Conservation (phyloP, 352 stramenopile species). For the Phytophthora citricola region DNA sequence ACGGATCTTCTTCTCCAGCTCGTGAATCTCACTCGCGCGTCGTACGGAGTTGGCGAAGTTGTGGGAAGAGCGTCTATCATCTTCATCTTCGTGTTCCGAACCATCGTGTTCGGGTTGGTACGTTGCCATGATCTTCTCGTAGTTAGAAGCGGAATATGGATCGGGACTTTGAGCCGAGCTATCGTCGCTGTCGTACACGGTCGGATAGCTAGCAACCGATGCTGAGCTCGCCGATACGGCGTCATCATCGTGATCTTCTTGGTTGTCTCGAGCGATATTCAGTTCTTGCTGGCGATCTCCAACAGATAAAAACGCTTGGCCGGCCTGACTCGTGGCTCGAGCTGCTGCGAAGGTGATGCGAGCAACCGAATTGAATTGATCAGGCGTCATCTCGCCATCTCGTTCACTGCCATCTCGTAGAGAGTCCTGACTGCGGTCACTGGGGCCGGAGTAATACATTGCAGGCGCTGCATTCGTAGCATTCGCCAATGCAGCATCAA, state of each 20-base stretch:
- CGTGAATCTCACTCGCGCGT: conserved; percentile 45
- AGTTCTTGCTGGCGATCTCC: conserved; percentile 25
- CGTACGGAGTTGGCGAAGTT: conserved; percentile 37
- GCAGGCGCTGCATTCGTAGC: conserved; percentile 44
- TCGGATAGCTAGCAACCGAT: conserved; percentile 51
- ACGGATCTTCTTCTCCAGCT: conserved; percentile 70
- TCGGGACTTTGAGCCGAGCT: conserved; percentile 39
- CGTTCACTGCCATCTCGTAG: conserved; percentile 18
- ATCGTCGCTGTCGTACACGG: conserved; percentile 36
- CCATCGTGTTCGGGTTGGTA: conserved; percentile 40
- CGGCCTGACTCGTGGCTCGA: conserved; percentile 57
- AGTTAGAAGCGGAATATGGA: conserved; percentile 67
- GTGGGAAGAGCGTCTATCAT: conserved; percentile 23
- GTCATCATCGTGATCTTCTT: conserved; percentile 27
- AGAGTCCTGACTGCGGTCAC: conserved; percentile 33
- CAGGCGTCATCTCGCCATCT: conserved; percentile 44
- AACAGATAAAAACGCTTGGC: conserved; percentile 63
- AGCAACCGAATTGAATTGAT: conserved; percentile 66
- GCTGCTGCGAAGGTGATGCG: conserved; percentile 74
- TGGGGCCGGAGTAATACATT: conserved; percentile 43
- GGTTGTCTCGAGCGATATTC: conserved; percentile 11
- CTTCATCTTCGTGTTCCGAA: conserved; percentile 40
- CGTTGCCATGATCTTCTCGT: conserved; percentile 66
- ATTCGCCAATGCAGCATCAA: conserved; percentile 53
- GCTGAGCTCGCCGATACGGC: conserved; percentile 30